Evolutionary conservation across 768 basidiomycete genomes (phyloP).

Genomic region (Dioszegia hungarica): DNA sequence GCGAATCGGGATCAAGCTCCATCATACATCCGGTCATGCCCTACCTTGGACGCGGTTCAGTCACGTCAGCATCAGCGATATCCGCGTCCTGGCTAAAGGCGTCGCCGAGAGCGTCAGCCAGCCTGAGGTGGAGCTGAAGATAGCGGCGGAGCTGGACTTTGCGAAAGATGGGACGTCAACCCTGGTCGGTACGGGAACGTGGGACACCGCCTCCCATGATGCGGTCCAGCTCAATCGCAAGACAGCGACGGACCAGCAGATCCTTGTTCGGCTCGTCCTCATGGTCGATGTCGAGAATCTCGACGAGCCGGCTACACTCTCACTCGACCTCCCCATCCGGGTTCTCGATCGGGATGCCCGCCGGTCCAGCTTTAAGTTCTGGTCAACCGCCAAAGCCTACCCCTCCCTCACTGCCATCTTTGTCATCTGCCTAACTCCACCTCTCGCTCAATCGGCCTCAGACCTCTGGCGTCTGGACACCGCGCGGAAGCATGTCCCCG

Average conservation of each 20-base stretch:
- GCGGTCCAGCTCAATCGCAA: slow-evolving; percentile 72
- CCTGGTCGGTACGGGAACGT: slow-evolving; percentile 66
- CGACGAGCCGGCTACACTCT: slow-evolving; percentile 79
- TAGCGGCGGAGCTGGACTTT: slow-evolving; percentile 65
- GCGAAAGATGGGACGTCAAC: slow-evolving; percentile 75
- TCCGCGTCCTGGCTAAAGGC: slow-evolving; percentile 74
- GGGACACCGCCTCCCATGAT: slow-evolving; percentile 92
- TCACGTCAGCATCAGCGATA: slow-evolving; percentile 71
- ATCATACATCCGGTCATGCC: slow-evolving; percentile 82
- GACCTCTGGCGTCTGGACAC: slow-evolving; percentile 96
- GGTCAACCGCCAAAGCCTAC: slow-evolving; percentile 70
- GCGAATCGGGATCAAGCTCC: slow-evolving; percentile 67
- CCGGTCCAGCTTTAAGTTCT: slow-evolving; percentile 74
- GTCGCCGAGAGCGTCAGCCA: slow-evolving; percentile 11
- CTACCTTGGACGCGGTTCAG: slow-evolving; percentile 80
- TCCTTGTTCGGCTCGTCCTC: slow-evolving; percentile 73
- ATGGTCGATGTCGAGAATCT: slow-evolving; percentile 77
- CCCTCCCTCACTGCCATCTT: slow-evolving; percentile 80
- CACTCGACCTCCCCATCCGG: slow-evolving; percentile 75
- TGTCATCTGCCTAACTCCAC: slow-evolving; percentile 71
- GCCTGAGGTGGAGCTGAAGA: slow-evolving; percentile 62
- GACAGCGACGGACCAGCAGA: slow-evolving; percentile 69
- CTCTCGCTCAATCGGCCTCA: slow-evolving; percentile 74
- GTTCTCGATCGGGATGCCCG: slow-evolving; percentile 81
- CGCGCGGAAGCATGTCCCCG: slow-evolving; percentile 85